These are phyloP conservation scores for Cadophora luteo-olivacea DNA, from an alignment of 2,329 filamentous ascomycete genomes.

Conservation along the genomic window DNA sequence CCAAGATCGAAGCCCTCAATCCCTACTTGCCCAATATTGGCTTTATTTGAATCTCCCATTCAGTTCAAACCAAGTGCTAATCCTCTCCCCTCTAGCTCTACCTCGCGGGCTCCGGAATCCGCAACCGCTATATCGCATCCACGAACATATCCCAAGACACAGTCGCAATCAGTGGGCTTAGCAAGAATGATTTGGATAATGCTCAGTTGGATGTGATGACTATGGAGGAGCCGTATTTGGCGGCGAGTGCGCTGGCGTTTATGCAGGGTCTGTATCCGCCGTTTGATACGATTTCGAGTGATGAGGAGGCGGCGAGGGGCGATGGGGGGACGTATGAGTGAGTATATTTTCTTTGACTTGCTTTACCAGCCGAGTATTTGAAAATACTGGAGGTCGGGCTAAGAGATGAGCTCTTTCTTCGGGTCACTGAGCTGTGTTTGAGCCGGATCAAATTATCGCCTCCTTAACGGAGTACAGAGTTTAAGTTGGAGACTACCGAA, in stretches of 20 bases:
- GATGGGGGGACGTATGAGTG: constrained; percentile 63
- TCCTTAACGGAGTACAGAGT: background rate
- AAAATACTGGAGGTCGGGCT: background rate
- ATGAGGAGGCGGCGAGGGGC: constrained; percentile 54
- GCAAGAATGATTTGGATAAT: constrained; percentile 55
- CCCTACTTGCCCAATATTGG: no score
- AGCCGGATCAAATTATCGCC: background rate
- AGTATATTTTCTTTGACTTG: constrained; percentile 7
- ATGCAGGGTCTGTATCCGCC: constrained; percentile 87
- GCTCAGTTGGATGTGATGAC: constrained; percentile 52
- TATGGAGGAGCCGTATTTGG: constrained; percentile 55
- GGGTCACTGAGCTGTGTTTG: background rate
- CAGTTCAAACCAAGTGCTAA: background rate
- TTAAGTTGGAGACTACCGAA: background rate
- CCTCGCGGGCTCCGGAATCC: constrained; percentile 55
- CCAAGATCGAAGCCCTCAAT: background rate
- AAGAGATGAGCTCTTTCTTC: background rate
- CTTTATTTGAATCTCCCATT: no score
- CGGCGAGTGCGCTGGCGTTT: constrained; percentile 76
- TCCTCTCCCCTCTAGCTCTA: constrained; percentile 42
- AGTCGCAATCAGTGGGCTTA: constrained; percentile 52
- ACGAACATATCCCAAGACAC: constrained; percentile 39
- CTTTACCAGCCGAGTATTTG: no score
- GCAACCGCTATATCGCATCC: constrained; percentile 54
- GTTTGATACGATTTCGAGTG: constrained; percentile 36